Percentiles rank a stretch among this genome's conserved stretches.
These are phyloP conservation scores for Neofusicoccum parvum DNA, from an alignment of 2,329 filamentous ascomycete genomes.

Conservation along the genomic window DNA sequence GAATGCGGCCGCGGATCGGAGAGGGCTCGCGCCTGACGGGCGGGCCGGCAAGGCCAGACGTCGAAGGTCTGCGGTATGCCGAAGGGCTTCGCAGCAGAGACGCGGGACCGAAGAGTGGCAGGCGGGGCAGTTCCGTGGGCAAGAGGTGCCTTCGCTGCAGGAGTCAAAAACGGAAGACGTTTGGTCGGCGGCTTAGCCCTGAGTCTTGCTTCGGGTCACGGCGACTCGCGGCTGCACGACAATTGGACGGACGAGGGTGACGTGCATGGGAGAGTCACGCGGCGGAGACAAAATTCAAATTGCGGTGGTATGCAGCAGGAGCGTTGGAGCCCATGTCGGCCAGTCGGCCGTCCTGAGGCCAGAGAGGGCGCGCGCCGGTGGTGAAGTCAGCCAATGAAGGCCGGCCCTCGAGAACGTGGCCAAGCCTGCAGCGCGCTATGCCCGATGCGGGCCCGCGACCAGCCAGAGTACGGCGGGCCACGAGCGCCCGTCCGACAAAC, in stretches of 20 bases:
- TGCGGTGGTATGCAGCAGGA: constrained; percentile 13
- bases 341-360: constrained; percentile 1
- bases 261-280: constrained; percentile 16
- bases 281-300: constrained; percentile 14
- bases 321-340: constrained; percentile 16
- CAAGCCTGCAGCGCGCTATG: constrained; percentile 14
- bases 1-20: background rate
- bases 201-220: background rate
- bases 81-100: constrained; percentile 2
- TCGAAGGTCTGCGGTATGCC: background rate
- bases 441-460: background rate
- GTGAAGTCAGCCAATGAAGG: constrained; percentile 9
- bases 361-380: constrained; percentile 1
- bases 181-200: background rate
- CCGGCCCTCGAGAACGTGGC: constrained; percentile 4
- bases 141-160: constrained; percentile 11
- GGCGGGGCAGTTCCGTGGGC: constrained; percentile 11
- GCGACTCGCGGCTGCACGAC: background rate
- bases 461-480: background rate
- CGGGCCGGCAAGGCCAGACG: background rate
- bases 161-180: constrained; percentile 17
- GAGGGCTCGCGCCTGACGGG: background rate
- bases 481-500: background rate
- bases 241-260: constrained; percentile 9
- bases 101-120: constrained; percentile 6